Evolutionary conservation across 1,139 yeast species (phyloP), one percentile per base, ranked within the genome.

Genomic region (Protomyces inundatus): DNA sequence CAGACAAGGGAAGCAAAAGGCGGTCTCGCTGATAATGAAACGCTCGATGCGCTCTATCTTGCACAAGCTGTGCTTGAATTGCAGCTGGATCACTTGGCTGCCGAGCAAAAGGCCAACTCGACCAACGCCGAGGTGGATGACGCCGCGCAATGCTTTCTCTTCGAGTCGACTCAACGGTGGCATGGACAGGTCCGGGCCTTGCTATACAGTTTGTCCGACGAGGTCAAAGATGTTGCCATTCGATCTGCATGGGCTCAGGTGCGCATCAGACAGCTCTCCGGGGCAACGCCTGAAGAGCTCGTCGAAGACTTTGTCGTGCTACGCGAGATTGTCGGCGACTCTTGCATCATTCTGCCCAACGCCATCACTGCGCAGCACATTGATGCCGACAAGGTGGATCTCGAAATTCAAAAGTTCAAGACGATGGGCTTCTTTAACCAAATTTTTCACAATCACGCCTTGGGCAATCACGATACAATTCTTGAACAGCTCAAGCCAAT

Each of bases 371-470:
- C 93, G n/a, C 86, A 90, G 3, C 77, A 79, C 0, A 75, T 91
- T 3, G 84, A 82, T 50, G 64, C 75, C 3, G 76, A 78, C 0
- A 79, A 83, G 9, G 79, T 89, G 3, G 79, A 79, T 52, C 78
- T 83, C 1, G 91, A 89, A 69, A 76, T 85, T 16, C 85, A 90
- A 0, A 86, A 87, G 48, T 77, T 86, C 12, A 81, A 84, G 23
- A 88, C 90, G 0, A 80, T 88, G 54, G 78, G 87, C 0, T 81
- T 86, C 35, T 88, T 90, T 72, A 81, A 89, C 12, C 79, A 79
- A 54, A 81, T 86, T 3, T 78, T 87, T 60, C 74, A 80, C 68
- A 65, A 63, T 16, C 60, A 70, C 1, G 70, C 70, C 34, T 74
- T 75, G 1, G 73, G 72, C 6, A 75, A 74, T 12, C 74, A 76